phyloP scores from a whole-genome alignment of 148 eudicot species.

The Silene latifolia region DNA sequence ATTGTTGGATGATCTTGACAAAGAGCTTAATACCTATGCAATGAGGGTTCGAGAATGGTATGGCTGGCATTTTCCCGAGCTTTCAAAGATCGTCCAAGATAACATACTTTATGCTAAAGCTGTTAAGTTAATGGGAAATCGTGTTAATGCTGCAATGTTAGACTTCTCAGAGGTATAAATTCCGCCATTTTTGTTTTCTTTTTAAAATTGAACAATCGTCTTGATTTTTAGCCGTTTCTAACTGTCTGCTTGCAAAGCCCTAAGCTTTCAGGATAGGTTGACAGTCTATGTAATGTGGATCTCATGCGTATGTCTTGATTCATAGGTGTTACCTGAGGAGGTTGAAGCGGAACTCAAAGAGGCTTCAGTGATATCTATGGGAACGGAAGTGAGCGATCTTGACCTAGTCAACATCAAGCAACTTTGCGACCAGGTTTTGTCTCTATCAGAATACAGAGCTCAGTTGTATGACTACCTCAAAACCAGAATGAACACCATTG shows the following conservation, averaged over 20 bases:
- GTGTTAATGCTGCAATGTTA: conserved; percentile 73
- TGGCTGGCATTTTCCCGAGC: conserved; percentile 99
- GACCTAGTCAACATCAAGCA: conserved; percentile 80
- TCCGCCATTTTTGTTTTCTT: too few relatives aligned
- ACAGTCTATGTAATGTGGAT: neutral
- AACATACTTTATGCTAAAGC: conserved; percentile 80
- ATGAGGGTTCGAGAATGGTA: conserved; percentile 99
- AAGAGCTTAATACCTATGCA: conserved; percentile 94
- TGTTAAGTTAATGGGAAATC: conserved; percentile 81
- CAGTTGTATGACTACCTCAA: conserved; percentile 86
- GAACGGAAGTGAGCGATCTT: conserved; percentile 95
- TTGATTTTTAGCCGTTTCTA: too few relatives aligned
- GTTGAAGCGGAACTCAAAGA: conserved; percentile 85
- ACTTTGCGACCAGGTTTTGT: conserved; percentile 85
- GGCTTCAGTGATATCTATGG: conserved; percentile 89
- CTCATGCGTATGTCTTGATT: neutral
- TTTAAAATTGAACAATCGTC: too few relatives aligned
- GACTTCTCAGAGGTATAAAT: conserved; percentile 84
- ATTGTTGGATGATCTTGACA: conserved; percentile 94
- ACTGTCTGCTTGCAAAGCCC: too few relatives aligned
- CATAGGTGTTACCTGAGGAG: conserved; percentile 75
- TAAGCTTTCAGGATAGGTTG: too few relatives aligned
- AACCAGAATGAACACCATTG: conserved; percentile 91
- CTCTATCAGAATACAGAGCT: conserved; percentile 86
- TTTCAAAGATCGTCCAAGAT: conserved; percentile 80